A percentile compares a stretch with the other conserved stretches of the same genome.
Conservation (phyloP, 164 flowering plant genomes). For the Paratinospora sagittata region DNA sequence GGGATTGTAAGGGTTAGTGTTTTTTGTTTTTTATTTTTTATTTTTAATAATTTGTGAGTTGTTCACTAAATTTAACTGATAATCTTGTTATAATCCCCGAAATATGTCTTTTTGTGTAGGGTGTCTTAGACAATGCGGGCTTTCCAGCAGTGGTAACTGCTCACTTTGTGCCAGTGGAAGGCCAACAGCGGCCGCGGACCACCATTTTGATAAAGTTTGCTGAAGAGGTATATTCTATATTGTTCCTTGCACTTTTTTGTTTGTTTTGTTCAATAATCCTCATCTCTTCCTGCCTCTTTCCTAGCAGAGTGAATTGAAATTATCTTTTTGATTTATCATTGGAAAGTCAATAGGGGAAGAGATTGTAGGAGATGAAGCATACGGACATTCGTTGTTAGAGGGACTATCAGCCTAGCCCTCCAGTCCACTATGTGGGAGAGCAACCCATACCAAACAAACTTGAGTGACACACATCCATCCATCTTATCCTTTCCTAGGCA, state of each 20-base stretch:
- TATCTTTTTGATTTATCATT: not conserved
- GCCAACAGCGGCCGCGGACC: constrained; percentile 92
- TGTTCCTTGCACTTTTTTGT: not conserved
- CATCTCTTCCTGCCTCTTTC: not conserved
- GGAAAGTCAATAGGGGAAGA: not conserved
- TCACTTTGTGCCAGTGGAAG: constrained; percentile 98
- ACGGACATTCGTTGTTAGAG: not conserved
- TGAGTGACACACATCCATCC: no score
- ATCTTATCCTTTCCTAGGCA: no score
- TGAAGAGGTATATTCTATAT: constrained; percentile 63
- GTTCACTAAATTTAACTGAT: constrained; percentile 12
- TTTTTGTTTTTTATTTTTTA: not conserved
- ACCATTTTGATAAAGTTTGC: constrained; percentile 97
- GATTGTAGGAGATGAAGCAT: not conserved
- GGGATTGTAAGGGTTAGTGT: constrained; percentile 86
- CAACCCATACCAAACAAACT: no score
- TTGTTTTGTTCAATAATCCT: not conserved
- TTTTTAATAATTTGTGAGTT: not conserved
- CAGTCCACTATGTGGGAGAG: no score
- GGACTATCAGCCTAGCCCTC: no score
- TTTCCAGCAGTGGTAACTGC: constrained; percentile 98
- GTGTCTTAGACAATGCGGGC: constrained; percentile 90
- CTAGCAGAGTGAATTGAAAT: not conserved
- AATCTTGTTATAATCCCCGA: not conserved
- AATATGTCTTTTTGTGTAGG: constrained; percentile 39